phyloP scores from a whole-genome alignment of 1,284 basidiomycete genomes.

The Cystobasidium slooffiae region DNA sequence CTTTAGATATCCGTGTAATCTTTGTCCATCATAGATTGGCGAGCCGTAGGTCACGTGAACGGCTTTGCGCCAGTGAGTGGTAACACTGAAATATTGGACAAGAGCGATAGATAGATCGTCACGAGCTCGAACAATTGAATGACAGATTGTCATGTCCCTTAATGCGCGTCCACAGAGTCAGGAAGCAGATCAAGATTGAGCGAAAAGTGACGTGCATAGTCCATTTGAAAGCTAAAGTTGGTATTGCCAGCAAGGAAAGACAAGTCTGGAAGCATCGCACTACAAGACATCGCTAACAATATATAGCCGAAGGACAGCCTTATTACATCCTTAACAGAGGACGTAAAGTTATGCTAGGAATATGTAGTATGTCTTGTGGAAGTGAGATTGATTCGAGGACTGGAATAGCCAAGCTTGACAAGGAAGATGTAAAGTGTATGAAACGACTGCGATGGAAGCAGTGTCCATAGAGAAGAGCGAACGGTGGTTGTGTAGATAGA shows the following conservation, averaged over 20 bases:
- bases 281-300: too few relatives aligned
- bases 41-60: too few relatives aligned
- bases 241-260: background rate
- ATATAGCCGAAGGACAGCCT: background rate
- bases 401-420: too few relatives aligned
- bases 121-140: background rate
- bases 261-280: background rate
- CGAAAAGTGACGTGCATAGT: too few relatives aligned
- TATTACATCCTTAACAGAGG: background rate
- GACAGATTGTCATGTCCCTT: background rate
- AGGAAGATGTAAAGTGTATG: background rate
- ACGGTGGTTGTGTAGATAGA: background rate
- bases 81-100: too few relatives aligned
- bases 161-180: too few relatives aligned
- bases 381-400: too few relatives aligned
- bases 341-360: too few relatives aligned
- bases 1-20: background rate
- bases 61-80: too few relatives aligned
- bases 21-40: background rate
- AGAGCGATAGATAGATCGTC: background rate
- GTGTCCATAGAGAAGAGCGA: conserved; percentile 41
- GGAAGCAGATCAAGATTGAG: too few relatives aligned
- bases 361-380: too few relatives aligned
- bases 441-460: background rate
- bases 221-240: background rate